Evolutionary conservation across 345 rosid genomes (phyloP).

Genomic region (Capsella bursapastoris): DNA sequence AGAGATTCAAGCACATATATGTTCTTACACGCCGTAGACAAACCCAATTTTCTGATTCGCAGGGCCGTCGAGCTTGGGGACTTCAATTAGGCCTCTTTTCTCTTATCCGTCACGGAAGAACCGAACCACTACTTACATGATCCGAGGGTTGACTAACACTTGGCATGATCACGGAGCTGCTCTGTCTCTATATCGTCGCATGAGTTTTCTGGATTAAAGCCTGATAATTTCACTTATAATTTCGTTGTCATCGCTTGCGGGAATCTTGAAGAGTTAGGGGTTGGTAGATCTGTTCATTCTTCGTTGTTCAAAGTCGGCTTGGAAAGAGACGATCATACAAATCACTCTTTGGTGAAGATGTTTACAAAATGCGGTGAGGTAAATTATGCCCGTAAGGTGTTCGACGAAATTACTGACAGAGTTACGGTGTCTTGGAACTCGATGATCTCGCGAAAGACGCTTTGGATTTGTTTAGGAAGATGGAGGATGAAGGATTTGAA

Average conservation of each 20-base stretch:
- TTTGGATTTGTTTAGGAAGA: constrained; percentile 59
- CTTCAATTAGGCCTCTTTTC: constrained; percentile 58
- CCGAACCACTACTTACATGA: constrained; percentile 78
- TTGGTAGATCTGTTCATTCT: constrained; percentile 63
- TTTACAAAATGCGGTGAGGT: constrained; percentile 54
- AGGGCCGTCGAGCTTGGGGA: constrained; percentile 66
- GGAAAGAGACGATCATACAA: constrained; percentile 57
- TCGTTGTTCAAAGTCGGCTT: constrained; percentile 64
- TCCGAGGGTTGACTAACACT: constrained; percentile 67
- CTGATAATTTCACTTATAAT: constrained; percentile 77
- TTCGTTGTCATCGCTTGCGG: constrained; percentile 72
- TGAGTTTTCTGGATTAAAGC: constrained; percentile 62
- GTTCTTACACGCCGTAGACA: constrained; percentile 51
- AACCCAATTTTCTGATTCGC: constrained; percentile 71
- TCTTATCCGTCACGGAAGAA: constrained; percentile 59
- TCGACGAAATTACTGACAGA: constrained; percentile 65
- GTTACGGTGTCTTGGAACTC: constrained; percentile 90
- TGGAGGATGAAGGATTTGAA: constrained; percentile 66
- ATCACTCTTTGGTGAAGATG: constrained; percentile 70
- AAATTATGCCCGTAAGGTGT: constrained; percentile 61
- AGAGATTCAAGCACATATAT: constrained; percentile 79
- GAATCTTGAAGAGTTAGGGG: constrained; percentile 48
- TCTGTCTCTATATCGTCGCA: constrained; percentile 55
- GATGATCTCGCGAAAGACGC: constrained; percentile 74
- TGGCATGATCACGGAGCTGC: constrained; percentile 56